These are phyloP conservation scores for Diaporthe amygdali DNA, from an alignment of 2,329 filamentous ascomycete species.

Conservation along the genomic window DNA sequence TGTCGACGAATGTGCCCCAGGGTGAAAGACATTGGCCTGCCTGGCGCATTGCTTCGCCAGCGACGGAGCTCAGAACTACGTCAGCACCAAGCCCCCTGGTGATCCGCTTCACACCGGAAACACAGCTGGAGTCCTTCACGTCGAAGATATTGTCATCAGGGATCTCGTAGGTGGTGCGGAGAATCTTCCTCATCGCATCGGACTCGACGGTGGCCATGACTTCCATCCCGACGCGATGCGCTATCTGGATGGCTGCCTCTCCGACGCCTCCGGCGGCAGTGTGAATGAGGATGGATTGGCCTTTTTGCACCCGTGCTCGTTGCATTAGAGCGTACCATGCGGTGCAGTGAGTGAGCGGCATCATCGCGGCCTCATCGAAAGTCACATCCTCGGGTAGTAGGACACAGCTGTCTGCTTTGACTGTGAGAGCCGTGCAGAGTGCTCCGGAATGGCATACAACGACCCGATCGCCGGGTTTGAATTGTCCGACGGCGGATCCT, in stretches of 20 bases:
- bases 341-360: background rate
- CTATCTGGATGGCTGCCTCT: constrained; percentile 35
- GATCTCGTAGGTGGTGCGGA: constrained; percentile 35
- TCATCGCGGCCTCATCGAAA: background rate
- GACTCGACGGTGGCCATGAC: constrained; percentile 39
- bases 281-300: constrained; percentile 1
- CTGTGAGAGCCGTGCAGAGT: background rate
- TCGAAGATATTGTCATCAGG: constrained; percentile 38
- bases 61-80: constrained; percentile 34
- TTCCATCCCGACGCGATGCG: constrained; percentile 11
- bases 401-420: background rate
- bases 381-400: background rate
- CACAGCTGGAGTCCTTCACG: constrained; percentile 36
- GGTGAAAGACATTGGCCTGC: background rate
- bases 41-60: constrained; percentile 27
- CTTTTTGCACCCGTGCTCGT: background rate
- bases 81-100: constrained; percentile 38
- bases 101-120: constrained; percentile 27
- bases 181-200: constrained; percentile 33
- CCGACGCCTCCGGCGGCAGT: constrained; percentile 46
- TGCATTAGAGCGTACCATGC: background rate
- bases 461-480: constrained; percentile 28
- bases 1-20: background rate
- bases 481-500: background rate
- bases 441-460: background rate